Evolutionary conservation across 2,329 filamentous ascomycete species (phyloP).

Genomic region (Tolypocladium nubicola): DNA sequence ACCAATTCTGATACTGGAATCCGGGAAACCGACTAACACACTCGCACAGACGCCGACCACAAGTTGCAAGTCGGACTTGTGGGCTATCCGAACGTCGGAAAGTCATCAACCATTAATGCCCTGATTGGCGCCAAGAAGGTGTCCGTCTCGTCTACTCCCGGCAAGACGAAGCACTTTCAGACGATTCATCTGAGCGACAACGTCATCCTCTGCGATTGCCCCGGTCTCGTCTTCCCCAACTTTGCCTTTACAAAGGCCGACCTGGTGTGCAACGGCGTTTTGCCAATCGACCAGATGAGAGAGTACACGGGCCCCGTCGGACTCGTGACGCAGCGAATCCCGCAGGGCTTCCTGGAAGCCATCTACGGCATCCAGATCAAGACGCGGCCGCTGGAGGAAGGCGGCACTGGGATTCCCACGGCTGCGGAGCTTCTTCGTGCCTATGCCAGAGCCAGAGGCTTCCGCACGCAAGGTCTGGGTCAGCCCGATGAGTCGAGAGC

Average conservation of each 20-base stretch:
- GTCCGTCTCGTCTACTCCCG: constrained; percentile 91
- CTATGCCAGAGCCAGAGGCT: constrained; percentile 83
- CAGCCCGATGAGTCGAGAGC: constrained; percentile 91
- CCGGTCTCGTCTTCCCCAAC: constrained; percentile 96
- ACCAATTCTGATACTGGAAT: background rate
- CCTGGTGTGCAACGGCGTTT: constrained; percentile 85
- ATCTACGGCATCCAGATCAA: constrained; percentile 87
- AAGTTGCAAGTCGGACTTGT: constrained; percentile 90
- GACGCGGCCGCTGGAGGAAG: constrained; percentile 75
- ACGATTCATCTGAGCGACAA: constrained; percentile 87
- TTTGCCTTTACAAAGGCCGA: constrained; percentile 96
- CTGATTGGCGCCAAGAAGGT: constrained; percentile 98
- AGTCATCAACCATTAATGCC: constrained; percentile 98
- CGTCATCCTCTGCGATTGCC: constrained; percentile 93
- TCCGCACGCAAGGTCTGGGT: constrained; percentile 78
- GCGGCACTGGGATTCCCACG: constrained; percentile 78
- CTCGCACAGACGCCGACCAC: constrained; percentile 32
- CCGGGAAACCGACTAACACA: background rate
- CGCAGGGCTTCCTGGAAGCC: constrained; percentile 79
- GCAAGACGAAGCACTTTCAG: constrained; percentile 99
- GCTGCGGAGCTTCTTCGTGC: constrained; percentile 75
- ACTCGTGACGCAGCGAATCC: constrained; percentile 76
- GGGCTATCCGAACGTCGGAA: constrained; percentile 97
- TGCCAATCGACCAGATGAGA: constrained; percentile 92
- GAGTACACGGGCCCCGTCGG: constrained; percentile 83